Base-by-base conservation (phyloP, 164 flowering plant genomes). In the Umbilicus rupestris region DNA sequence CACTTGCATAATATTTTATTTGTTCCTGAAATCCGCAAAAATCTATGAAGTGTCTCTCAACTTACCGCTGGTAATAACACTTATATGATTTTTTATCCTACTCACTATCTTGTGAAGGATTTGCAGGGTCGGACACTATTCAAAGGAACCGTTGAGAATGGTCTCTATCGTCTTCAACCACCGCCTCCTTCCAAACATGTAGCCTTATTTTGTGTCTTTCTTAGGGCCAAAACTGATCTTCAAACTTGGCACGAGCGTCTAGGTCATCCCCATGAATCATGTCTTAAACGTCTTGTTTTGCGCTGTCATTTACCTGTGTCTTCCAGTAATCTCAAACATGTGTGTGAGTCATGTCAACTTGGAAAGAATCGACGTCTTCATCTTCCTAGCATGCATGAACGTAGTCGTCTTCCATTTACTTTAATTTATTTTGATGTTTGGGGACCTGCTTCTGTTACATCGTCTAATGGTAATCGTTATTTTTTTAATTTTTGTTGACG, bases 401-500 rank as follows among this genome's bases (percentile, higher is more conserved):
- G 11, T 19, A 24, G 24, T 42, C 22, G 29, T 26, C 0, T 0
- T 8, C 60, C 71, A 20, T 29, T 65, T 17, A 28, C 67, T 1
- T 19, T 74, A 1, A 30, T 73, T 17, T 66, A 57, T 33, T 22
- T n/a, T 19, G n/a, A n/a, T n/a, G n/a, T n/a, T n/a, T n/a, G n/a
- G n/a, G n/a, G n/a, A n/a, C n/a, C n/a, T n/a, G n/a, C 64, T 17
- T 45, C 60, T 3, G 10, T 28, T 62, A 10, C 68, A 16, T 74
- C 74, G 2, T 0, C 17, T 20, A 33, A 65, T 33, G 64, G 60
- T 2, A 22, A 15, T 65, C 30, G 41, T 28, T 74, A 63, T 55
- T 74, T 45, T 67, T 42, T 74, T n/a, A n/a, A 1, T 0, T 5
- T 74, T 70, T 31, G 8, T 74, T 39, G 71, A 70, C 42, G 64